These are phyloP conservation scores for Raffaelea albimanens DNA, from an alignment of 2,329 filamentous ascomycete genomes.

Conservation along the genomic window DNA sequence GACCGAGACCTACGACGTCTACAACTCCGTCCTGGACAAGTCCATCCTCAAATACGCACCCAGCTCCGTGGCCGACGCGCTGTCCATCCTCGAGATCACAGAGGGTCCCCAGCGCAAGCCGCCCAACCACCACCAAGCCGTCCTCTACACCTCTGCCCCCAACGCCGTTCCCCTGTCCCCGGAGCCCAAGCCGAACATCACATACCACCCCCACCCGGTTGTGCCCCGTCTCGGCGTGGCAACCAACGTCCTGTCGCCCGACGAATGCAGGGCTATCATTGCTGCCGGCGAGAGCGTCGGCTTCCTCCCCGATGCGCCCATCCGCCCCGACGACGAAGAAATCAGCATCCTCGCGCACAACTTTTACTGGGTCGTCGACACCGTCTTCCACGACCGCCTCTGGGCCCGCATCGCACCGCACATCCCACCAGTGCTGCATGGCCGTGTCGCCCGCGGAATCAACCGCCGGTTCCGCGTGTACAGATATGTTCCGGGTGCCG, in stretches of 20 bases:
- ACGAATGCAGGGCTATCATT: slow-evolving; percentile 58
- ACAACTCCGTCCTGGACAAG: slow-evolving; percentile 49
- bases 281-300: slow-evolving; percentile 55
- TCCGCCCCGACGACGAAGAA: slow-evolving; percentile 57
- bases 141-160: slow-evolving; percentile 52
- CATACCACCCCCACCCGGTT: slow-evolving; percentile 48
- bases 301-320: slow-evolving; percentile 58
- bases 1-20: slow-evolving; percentile 37
- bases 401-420: slow-evolving; percentile 52
- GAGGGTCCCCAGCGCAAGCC: slow-evolving; percentile 53
- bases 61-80: slow-evolving; percentile 25
- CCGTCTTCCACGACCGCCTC: slow-evolving; percentile 50
- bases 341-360: slow-evolving; percentile 60
- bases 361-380: slow-evolving; percentile 63
- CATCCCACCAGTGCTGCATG: slow-evolving; percentile 45
- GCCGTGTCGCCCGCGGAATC: slow-evolving; percentile 49
- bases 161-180: slow-evolving; percentile 44
- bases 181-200: slow-evolving; percentile 31
- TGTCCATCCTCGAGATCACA: slow-evolving; percentile 53
- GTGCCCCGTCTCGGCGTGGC: slow-evolving; percentile 54
- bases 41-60: slow-evolving; percentile 37
- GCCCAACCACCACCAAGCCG: slow-evolving; percentile 56
- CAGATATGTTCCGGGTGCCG: slow-evolving; percentile 62
- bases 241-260: slow-evolving; percentile 47
- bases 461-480: slow-evolving; percentile 65